Evolutionary conservation across 2,329 filamentous ascomycete species (phyloP).

Genomic region (Domatiomyces globalis): DNA sequence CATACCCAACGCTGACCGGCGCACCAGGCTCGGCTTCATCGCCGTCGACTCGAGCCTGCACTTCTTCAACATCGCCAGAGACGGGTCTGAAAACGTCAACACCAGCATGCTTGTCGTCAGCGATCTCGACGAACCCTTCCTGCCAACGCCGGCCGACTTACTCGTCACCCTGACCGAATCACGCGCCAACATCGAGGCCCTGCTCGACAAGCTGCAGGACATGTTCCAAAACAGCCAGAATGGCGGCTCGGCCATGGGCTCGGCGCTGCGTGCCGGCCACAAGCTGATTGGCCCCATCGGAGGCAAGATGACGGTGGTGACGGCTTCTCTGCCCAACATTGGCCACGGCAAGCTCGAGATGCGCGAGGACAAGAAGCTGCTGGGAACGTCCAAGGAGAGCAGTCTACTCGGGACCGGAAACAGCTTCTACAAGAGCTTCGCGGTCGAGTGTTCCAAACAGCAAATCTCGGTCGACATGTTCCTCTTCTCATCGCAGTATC

Average conservation of each 20-base stretch:
- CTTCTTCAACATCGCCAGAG: conserved; percentile 89
- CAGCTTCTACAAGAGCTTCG: conserved; percentile 98
- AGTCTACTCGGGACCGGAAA: conserved; percentile 77
- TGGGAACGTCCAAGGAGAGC: conserved; percentile 87
- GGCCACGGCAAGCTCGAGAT: conserved; percentile 82
- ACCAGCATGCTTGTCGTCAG: conserved; percentile 87
- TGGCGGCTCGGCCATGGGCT: conserved; percentile 84
- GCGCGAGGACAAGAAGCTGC: conserved; percentile 88
- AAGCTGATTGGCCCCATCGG: conserved; percentile 90
- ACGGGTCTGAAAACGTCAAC: conserved; percentile 70
- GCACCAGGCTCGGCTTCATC: conserved; percentile 86
- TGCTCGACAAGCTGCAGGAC: conserved; percentile 76
- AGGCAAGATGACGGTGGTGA: conserved; percentile 87
- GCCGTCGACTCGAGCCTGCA: conserved; percentile 88
- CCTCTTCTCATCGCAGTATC: conserved; percentile 87
- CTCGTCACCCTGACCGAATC: conserved; percentile 80
- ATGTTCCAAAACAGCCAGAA: conserved; percentile 97
- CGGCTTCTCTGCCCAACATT: conserved; percentile 75
- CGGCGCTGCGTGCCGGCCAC: conserved; percentile 80
- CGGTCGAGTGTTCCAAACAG: conserved; percentile 96
- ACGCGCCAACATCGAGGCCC: conserved; percentile 78
- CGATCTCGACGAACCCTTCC: conserved; percentile 89
- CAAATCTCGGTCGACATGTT: conserved; percentile 99
- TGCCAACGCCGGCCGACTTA: conserved; percentile 84
- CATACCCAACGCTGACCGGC: conserved; percentile 93